These are phyloP conservation scores for Mycena epipterygia DNA, from an alignment of 768 basidiomycete species.

Conservation along the genomic window DNA sequence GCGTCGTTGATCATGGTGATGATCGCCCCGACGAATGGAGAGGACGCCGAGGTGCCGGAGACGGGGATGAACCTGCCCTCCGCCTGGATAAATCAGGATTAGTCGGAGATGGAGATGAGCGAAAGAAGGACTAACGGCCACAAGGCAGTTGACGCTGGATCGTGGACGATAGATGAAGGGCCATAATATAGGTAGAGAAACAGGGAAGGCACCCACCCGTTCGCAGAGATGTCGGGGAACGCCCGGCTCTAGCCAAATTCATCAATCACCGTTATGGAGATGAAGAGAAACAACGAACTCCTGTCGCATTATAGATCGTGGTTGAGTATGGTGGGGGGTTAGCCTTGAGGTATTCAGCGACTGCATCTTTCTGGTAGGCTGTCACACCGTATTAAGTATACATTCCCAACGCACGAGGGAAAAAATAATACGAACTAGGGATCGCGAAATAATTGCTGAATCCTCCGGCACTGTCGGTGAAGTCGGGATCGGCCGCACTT, in stretches of 20 bases:
- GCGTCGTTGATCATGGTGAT: constrained; percentile 57
- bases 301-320: constrained; percentile 50
- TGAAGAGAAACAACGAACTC: neutral
- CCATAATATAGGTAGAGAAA: neutral
- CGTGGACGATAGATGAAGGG: neutral
- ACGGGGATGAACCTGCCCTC: constrained; percentile 40
- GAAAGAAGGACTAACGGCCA: constrained; percentile 45
- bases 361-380: constrained; percentile 55
- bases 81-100: constrained; percentile 40
- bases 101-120: neutral
- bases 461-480: constrained; percentile 53
- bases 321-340: constrained; percentile 41
- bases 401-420: neutral
- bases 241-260: constrained; percentile 53
- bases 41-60: constrained; percentile 50
- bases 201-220: constrained; percentile 44
- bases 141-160: constrained; percentile 57
- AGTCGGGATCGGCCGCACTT: constrained; percentile 53
- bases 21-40: constrained; percentile 49
- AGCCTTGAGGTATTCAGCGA: constrained; percentile 49
- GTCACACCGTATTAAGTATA: neutral
- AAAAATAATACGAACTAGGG: constrained; percentile 36
- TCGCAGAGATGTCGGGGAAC: constrained; percentile 64
- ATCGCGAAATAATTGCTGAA: constrained; percentile 58
- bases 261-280: constrained; percentile 31